Conservation (phyloP, 1,284 basidiomycete genomes). For the Veloboletus limbatus region DNA sequence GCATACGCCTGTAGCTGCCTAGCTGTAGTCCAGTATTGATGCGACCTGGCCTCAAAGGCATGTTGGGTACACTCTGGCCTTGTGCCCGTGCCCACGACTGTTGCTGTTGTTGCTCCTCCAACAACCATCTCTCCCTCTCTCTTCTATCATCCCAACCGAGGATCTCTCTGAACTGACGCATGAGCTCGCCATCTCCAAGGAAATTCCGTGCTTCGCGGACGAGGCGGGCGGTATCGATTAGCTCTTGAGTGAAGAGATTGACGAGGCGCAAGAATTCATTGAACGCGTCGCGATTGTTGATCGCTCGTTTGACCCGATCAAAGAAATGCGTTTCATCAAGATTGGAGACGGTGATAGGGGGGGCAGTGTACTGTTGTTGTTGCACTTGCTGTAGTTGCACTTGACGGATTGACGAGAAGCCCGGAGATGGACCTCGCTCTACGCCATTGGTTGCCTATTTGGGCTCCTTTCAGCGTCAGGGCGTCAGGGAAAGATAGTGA, state of each 20-base stretch:
- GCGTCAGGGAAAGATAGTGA: not conserved
- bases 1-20: slow-evolving; percentile 90
- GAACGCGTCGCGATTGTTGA: slow-evolving; percentile 89
- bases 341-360: slow-evolving; percentile 32
- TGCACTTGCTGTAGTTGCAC: slow-evolving; percentile 29
- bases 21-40: slow-evolving; percentile 59
- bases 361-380: slow-evolving; percentile 28
- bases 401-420: slow-evolving; percentile 21
- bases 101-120: slow-evolving; percentile 43
- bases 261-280: slow-evolving; percentile 96
- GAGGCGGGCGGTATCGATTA: slow-evolving; percentile 84
- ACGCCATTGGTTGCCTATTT: slow-evolving; percentile 26
- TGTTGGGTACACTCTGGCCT: slow-evolving; percentile 40
- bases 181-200: slow-evolving; percentile 72
- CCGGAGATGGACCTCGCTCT: slow-evolving; percentile 24
- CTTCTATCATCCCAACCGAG: slow-evolving; percentile 83
- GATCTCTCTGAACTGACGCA: slow-evolving; percentile 85
- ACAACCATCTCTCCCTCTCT: slow-evolving; percentile 51
- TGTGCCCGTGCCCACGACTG: slow-evolving; percentile 41
- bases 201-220: slow-evolving; percentile 67
- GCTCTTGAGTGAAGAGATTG: slow-evolving; percentile 93
- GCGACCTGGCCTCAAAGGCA: slow-evolving; percentile 49
- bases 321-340: slow-evolving; percentile 87
- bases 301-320: slow-evolving; percentile 84
- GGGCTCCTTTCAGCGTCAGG: slow-evolving; percentile 12